These are phyloP conservation scores for Nicotiana tomentosiformis DNA, from an alignment of 257 asterid genomes.

Conservation along the genomic window DNA sequence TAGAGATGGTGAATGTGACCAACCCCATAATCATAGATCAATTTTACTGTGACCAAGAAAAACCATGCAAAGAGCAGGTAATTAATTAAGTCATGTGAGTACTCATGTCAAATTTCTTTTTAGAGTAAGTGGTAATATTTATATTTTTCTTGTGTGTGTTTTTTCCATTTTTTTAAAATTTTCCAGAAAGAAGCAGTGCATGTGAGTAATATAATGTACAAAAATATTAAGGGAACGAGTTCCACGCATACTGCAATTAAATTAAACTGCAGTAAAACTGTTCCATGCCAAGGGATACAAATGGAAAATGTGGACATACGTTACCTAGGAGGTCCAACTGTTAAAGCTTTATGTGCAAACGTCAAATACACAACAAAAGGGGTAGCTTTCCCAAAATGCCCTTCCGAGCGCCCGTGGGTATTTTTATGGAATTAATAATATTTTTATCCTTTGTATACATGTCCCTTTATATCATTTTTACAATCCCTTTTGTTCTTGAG, in stretches of 20 bases:
- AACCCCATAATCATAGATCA: constrained; percentile 91
- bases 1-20: constrained; percentile 54
- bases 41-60: constrained; percentile 60
- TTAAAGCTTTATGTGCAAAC: constrained; percentile 22
- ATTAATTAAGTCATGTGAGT: not conserved
- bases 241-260: constrained; percentile 51
- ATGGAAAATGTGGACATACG: constrained; percentile 45
- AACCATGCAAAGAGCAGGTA: constrained; percentile 57
- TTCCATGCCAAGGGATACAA: constrained; percentile 59
- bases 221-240: constrained; percentile 70
- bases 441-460: not conserved
- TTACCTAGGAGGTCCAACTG: constrained; percentile 11
- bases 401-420: not conserved
- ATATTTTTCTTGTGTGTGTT: not conserved
- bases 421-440: not conserved
- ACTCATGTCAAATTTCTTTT: too few relatives aligned
- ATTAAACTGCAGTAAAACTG: constrained; percentile 56
- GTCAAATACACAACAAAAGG: constrained; percentile 11
- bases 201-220: constrained; percentile 56
- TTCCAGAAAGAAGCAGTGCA: constrained; percentile 74
- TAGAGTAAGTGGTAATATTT: not conserved
- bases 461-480: not conserved
- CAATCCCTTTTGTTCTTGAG: not conserved
- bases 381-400: constrained; percentile 5
- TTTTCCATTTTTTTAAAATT: not conserved